Evolutionary conservation across 345 rosid species (phyloP).

Genomic region (Populus pruinosa): DNA sequence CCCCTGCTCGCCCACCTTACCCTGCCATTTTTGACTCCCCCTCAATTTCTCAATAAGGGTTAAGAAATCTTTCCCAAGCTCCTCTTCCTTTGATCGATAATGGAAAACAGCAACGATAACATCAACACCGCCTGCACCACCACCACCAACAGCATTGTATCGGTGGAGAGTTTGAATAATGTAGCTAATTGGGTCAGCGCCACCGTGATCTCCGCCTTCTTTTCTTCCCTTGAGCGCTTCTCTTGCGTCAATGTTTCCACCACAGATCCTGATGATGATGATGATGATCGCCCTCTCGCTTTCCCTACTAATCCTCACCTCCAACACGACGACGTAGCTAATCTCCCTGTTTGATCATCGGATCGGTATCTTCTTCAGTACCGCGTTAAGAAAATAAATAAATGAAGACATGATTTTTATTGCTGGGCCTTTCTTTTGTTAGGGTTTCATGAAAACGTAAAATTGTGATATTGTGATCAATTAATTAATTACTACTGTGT

Average conservation of each 20-base stretch:
- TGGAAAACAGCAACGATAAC: constrained; percentile 18
- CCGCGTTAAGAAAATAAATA: neutral
- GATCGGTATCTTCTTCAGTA: neutral
- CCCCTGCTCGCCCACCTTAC: neutral
- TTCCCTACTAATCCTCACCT: constrained; percentile 29
- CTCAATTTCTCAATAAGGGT: neutral
- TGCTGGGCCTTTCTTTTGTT: neutral
- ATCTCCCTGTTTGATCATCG: constrained; percentile 21
- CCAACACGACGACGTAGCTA: constrained; percentile 26
- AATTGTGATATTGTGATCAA: neutral
- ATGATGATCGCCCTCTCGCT: constrained; percentile 57
- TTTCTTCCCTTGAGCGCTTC: constrained; percentile 84
- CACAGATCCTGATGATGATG: constrained; percentile 61
- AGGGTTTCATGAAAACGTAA: neutral
- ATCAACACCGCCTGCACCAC: neutral
- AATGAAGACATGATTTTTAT: neutral
- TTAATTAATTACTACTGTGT: neutral
- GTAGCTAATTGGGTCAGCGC: constrained; percentile 71
- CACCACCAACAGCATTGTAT: constrained; percentile 28
- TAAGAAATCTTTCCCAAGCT: neutral
- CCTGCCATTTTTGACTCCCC: neutral
- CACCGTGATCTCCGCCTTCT: constrained; percentile 75
- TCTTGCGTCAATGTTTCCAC: constrained; percentile 79
- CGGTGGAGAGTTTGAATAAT: constrained; percentile 44
- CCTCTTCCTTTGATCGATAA: neutral